Base-by-base conservation (phyloP, 108 stramenopile genomes). In the Cyclotella kingstonii region DNA sequence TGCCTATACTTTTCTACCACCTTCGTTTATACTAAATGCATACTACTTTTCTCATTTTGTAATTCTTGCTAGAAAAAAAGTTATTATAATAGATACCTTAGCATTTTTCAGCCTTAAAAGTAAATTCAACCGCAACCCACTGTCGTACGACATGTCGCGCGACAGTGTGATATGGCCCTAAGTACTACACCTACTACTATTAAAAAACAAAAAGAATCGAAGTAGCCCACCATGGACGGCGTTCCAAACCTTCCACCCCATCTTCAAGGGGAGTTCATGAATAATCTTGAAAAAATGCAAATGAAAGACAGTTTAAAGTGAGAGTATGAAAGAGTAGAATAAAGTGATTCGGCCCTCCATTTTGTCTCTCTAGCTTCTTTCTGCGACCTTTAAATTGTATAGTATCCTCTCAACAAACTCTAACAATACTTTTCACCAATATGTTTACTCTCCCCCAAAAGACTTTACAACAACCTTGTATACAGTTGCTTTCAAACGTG, bases 391-490 rank as follows among this genome's bases (percentile, higher is more conserved):
- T 22, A 23, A 21, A 28, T 29, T 34, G 15, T 8, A 23, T 7
- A 21, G 5, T 3, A 58, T 28, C 10, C 4, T 40, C 19, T 40
- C 48, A 5, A 61, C 40, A 41, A 10, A 28, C 21, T 44, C 27
- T 17, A 28, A 3, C 11, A 27, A 34, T 19, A 52, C 17, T 8
- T 11, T 30, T 17, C 4, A 17, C 30, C 19, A 66, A 18, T 11
- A 56, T 31, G 19, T 47, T 41, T 4, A 29, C 29, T 27, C 21
- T 41, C 23, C 29, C 21, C 36, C 36, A 27, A 2, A 50, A 93
- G 91, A 41, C 89, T 94, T 85, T 94, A 94, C 89, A 94, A 88
- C 66, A 78, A 72, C 21, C 76, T 94, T 31, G 87, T 89, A 11
- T 78, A 80, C 42, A 76, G 83, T 28, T 94, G 92, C 79, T 89